These are phyloP conservation scores for Starmerella sirachaensis DNA, from an alignment of 805 yeast species.

Conservation along the genomic window DNA sequence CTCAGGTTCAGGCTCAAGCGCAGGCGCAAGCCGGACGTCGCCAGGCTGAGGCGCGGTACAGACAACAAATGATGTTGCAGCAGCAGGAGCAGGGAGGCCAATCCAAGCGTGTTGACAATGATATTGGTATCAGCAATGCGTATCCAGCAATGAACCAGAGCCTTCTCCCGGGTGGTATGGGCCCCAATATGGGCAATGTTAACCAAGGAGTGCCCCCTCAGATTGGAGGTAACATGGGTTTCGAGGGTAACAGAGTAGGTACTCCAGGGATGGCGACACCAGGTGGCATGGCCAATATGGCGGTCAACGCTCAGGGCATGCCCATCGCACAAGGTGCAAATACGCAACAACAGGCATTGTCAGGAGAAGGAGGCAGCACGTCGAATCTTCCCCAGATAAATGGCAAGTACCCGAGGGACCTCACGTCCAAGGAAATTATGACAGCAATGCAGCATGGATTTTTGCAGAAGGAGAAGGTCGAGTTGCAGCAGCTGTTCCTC, in stretches of 20 bases:
- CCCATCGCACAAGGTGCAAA: not conserved
- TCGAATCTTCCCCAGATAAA: no score
- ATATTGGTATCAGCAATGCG: not conserved
- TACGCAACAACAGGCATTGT: not conserved
- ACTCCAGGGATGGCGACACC: no score
- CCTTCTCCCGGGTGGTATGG: no score
- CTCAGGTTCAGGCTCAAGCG: constrained; percentile 14
- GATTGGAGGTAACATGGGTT: no score
- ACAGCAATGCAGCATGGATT: constrained; percentile 33
- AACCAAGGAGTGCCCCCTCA: no score
- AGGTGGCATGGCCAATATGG: no score
- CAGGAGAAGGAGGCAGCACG: no score
- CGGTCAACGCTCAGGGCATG: no score
- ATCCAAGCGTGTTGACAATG: not conserved
- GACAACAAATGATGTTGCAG: constrained; percentile 12
- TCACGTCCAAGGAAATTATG: constrained; percentile 14
- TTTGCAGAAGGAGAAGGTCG: constrained; percentile 45
- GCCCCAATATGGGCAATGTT: no score
- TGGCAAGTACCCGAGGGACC: constrained; percentile 13
- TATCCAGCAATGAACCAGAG: not conserved
- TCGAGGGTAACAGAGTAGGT: no score
- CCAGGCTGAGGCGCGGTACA: constrained; percentile 12
- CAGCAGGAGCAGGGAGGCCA: constrained; percentile 10
- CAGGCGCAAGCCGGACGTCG: constrained; percentile 5
- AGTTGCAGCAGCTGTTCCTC: constrained; percentile 48